Base-by-base conservation (phyloP, 2,329 filamentous ascomycete genomes). In the Ceratocystis cacaofunesta region DNA sequence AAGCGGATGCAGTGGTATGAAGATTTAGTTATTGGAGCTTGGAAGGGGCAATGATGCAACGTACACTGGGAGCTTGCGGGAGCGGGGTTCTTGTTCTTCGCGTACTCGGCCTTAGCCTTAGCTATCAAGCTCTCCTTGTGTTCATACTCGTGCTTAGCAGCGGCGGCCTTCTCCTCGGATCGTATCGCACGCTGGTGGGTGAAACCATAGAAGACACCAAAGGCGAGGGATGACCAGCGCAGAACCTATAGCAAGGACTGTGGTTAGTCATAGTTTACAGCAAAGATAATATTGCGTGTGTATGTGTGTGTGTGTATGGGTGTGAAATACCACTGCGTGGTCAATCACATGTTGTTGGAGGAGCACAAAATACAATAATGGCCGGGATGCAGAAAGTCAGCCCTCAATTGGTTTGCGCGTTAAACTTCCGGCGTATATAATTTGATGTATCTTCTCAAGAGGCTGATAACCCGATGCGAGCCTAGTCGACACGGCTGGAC, bases 201-300 rank as follows among this genome's bases (percentile, higher is more conserved):
- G 81, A 96, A 85, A 76, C 94, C 94, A 81, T 99, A 99, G 79
- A 96, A 87, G 75, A 97, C 80, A 76, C 94, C 94, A 73, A 90
- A 82, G 74, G 86, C 89, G 71, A 99, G 89, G 75, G 92, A 92
- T 74, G 91, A 92, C 84, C 92, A 99, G 79, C 94, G 92, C 77
- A 97, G 85, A 77, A 99, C 92, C 94, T 99, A 77, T 63, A 72
- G 77, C 63, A 72, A 46, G 12, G 5, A 28, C 28, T 15, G 36
- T 44, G 61, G 44, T 62, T 62, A 62, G 61, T 44, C n/a, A 44
- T 17, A 32, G 32, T 19, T 5, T 15, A 15, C 10, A 17, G 48
- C 43, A 46, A 6, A 17, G 55, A n/a, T 28, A 28, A 8, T 19
- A 58, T 8, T n/a, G 55, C 10, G 25, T 3, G 15, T 36, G 7